Evolutionary conservation across 2,329 filamentous ascomycete species (phyloP), one percentile per base, ranked within the genome.

Genomic region (Cladosporium oxysporum): DNA sequence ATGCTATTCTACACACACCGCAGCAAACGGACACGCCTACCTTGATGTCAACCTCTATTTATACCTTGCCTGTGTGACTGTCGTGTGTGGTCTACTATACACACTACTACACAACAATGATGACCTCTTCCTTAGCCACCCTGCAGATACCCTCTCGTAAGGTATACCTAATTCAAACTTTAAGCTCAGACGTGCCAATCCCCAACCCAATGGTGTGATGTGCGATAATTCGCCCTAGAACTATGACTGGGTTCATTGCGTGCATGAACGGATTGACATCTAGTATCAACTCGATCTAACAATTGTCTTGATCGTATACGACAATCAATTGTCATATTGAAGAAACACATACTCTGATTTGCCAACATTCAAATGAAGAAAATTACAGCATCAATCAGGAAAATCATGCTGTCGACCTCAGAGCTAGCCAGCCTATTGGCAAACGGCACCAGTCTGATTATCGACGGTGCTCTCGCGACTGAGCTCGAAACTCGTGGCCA

Each of bases 401-500:
- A 47, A 53, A 55, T 26, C 49, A 63, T 63, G 61, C 61, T 63
- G 5, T 63, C 61, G 18, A 29, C 50, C 16, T 41, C 33, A 31
- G 61, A 63, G 16, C 26, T 63, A 44, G 18, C 61, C 23, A 31
- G 18, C 50, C 26, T 57, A 12, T 35, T 63, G 26, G 49, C 49
- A 55, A 57, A 63, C 50, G 50, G 50, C 61, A 55, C 44, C 14
- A 57, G 33, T 35, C 67, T 82, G 41, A 70, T 82, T 58, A 71
- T 83, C 49, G 82, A 83, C 66, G 82, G 82, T 35, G 82, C 79
- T 5, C 74, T 83, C 6, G 82, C 82, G 29, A 83, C 82, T 4
- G 79, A 82, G 65, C 76, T 83, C 18, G 81, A 83, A 69, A 73
- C 73, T 5, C 76, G 80, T 18, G 80, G 80, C 49, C 77, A 74